Conservation (phyloP, 768 basidiomycete genomes). For the Pleurotus pulmonarius region DNA sequence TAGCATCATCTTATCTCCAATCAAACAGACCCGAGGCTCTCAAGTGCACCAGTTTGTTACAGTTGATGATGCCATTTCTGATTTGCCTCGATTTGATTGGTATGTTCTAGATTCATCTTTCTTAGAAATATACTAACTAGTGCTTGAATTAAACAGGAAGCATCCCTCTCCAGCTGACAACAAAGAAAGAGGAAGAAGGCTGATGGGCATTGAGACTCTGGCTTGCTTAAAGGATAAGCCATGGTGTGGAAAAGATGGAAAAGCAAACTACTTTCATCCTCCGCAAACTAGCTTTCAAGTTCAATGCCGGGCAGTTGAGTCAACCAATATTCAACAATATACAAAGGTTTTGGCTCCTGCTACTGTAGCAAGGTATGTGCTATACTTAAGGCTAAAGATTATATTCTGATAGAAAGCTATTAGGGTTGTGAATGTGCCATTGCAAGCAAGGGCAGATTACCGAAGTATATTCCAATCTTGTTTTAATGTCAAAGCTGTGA, state of each 20-base stretch:
- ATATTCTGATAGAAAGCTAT: not conserved
- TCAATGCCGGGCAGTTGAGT: constrained; percentile 38
- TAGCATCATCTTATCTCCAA: constrained; percentile 35
- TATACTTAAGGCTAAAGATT: not conserved
- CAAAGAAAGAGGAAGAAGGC: no score
- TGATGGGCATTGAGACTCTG: constrained; percentile 27
- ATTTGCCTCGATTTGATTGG: constrained; percentile 76
- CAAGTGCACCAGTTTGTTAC: constrained; percentile 57
- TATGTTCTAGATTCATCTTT: constrained; percentile 21
- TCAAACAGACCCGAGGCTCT: constrained; percentile 43
- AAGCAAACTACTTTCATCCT: constrained; percentile 26
- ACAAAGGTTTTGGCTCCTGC: constrained; percentile 48
- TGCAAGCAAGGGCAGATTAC: constrained; percentile 60
- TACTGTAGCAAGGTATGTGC: constrained; percentile 56
- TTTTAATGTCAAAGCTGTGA: not conserved
- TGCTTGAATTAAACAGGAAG: no score
- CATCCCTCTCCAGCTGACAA: no score
- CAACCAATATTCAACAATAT: constrained; percentile 61
- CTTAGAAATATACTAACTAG: no score
- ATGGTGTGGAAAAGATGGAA: constrained; percentile 33
- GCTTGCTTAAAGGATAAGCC: constrained; percentile 25
- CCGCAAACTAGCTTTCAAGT: constrained; percentile 44
- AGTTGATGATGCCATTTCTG: constrained; percentile 70
- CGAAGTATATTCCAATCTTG: constrained; percentile 35
- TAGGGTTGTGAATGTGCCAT: constrained; percentile 60